These are phyloP conservation scores for Fusarium agapanthi DNA, from an alignment of 2,329 filamentous ascomycete genomes.

Conservation along the genomic window DNA sequence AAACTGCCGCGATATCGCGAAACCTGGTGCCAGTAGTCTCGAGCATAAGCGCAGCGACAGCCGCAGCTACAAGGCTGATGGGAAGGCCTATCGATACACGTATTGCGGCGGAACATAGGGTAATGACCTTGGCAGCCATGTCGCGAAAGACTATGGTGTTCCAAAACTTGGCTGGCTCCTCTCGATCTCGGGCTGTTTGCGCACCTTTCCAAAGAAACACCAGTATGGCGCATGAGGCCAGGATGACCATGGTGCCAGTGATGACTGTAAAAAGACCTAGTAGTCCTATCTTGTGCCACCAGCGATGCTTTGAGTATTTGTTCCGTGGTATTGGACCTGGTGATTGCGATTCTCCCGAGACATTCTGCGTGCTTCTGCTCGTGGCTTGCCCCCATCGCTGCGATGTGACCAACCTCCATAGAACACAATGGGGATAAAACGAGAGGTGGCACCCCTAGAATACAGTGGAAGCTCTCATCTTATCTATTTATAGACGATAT, in stretches of 20 bases:
- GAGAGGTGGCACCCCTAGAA: too few relatives aligned
- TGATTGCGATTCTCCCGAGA: fast-evolving
- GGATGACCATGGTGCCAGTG: fast-evolving
- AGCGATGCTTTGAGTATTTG: neutral
- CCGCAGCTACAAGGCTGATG: neutral
- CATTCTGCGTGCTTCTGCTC: neutral
- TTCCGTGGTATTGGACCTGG: too few relatives aligned
- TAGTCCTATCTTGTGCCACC: neutral
- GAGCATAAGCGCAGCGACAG: neutral
- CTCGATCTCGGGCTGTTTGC: neutral
- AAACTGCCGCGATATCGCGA: neutral
- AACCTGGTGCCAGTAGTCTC: neutral
- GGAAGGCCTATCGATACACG: neutral
- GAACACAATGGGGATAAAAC: neutral
- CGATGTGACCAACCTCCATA: neutral
- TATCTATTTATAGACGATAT: neutral
- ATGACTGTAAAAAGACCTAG: fast-evolving
- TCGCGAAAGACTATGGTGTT: neutral
- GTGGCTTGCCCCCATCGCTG: too few relatives aligned
- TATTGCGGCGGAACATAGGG: neutral
- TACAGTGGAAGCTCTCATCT: too few relatives aligned
- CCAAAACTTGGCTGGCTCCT: neutral
- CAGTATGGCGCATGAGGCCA: neutral
- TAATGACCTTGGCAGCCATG: neutral
- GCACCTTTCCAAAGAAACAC: neutral